A percentile compares a stretch with the other conserved stretches of the same genome.
Evolutionary conservation across 2,329 filamentous ascomycete species (phyloP).

Genomic region (Aplosporella prunicola): DNA sequence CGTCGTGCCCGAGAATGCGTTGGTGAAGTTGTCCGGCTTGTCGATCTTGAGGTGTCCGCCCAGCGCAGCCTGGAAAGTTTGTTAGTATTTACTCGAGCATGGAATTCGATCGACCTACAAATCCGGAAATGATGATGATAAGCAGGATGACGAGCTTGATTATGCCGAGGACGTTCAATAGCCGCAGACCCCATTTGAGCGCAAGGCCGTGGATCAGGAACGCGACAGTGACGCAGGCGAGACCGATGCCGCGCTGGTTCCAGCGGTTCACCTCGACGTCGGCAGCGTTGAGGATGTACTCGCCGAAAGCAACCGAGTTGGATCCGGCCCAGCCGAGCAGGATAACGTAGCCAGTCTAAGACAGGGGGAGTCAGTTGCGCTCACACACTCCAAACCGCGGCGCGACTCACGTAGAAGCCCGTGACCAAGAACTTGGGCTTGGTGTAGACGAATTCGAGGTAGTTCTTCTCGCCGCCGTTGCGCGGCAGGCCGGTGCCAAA

Average conservation of each 20-base stretch:
- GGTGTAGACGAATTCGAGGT: conserved; percentile 55
- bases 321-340: conserved; percentile 54
- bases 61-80: conserved; percentile 45
- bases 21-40: conserved; percentile 53
- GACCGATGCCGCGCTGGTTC: conserved; percentile 57
- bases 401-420: conserved; percentile 40
- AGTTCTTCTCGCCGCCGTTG: conserved; percentile 59
- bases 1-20: conserved; percentile 57
- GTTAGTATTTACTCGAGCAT: background rate
- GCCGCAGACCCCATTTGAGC: conserved; percentile 55
- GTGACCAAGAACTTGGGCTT: conserved; percentile 51
- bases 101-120: too few species aligned
- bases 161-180: conserved; percentile 56
- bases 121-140: conserved; percentile 55
- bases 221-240: conserved; percentile 56
- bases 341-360: conserved; percentile 45
- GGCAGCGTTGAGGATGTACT: conserved; percentile 60
- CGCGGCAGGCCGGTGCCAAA: conserved; percentile 56
- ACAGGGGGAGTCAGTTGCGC: background rate
- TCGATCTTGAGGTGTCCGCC: conserved; percentile 51
- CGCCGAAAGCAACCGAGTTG: conserved; percentile 61
- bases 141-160: conserved; percentile 59
- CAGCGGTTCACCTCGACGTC: conserved; percentile 52
- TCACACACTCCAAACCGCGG: background rate
- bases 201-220: conserved; percentile 57